Percentiles rank a stretch among this genome's conserved stretches.
These are phyloP conservation scores for Colletotrichum tamarilloi DNA, from an alignment of 2,329 filamentous ascomycete genomes.

Conservation along the genomic window DNA sequence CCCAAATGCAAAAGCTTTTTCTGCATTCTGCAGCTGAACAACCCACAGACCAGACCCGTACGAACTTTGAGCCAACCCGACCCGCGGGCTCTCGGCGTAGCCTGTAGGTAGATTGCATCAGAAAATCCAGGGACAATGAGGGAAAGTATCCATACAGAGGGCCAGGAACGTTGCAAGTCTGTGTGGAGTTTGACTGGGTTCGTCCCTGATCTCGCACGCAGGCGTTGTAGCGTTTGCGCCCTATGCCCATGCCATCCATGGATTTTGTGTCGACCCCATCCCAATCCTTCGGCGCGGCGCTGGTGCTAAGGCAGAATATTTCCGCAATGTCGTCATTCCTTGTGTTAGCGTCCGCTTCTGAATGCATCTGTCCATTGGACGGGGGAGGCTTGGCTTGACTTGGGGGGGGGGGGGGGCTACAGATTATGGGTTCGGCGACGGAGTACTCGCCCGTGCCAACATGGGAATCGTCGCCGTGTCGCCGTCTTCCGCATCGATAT, in stretches of 20 bases:
- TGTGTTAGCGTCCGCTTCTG: conserved; percentile 2
- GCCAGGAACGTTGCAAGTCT: conserved; percentile 16
- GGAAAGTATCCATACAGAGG: conserved; percentile 7
- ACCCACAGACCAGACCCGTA: background rate
- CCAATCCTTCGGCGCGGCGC: conserved; percentile 26
- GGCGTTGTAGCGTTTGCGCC: background rate
- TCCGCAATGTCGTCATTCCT: conserved; percentile 35
- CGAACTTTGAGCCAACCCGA: background rate
- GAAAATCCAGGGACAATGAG: conserved; percentile 29
- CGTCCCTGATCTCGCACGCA: conserved; percentile 19
- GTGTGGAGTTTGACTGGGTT: conserved; percentile 33
- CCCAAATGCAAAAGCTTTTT: background rate
- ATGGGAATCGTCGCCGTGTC: background rate
- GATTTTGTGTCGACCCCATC: background rate
- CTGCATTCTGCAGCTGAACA: background rate
- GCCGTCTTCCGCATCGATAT: background rate
- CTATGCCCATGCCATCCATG: background rate
- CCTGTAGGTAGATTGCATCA: conserved; percentile 11
- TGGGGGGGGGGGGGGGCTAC: no score
- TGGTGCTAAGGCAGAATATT: conserved; percentile 16
- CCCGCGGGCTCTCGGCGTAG: background rate
- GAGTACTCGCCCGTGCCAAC: background rate
- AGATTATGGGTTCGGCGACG: background rate
- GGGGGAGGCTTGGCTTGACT: background rate
- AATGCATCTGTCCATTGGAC: conserved; percentile 6